Evolutionary conservation across 352 stramenopile genomes (phyloP).

Genomic region (Pythium brachiatum): DNA sequence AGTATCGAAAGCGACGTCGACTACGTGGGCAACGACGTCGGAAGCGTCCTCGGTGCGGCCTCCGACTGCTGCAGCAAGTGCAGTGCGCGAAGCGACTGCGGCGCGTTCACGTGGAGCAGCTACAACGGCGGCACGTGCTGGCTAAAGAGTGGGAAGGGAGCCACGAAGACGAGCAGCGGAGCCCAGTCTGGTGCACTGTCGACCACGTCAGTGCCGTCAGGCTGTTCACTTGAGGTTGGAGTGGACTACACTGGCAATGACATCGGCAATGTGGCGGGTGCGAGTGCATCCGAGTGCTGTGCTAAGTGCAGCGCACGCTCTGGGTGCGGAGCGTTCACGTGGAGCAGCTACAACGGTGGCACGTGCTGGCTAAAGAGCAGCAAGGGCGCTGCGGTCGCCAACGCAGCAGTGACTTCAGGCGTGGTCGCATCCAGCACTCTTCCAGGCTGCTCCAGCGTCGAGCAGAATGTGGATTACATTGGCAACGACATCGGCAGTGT

Average conservation of each 20-base stretch:
- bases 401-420: conserved; percentile 1
- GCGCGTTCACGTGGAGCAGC: conserved; percentile 37
- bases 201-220: no score
- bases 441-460: not conserved
- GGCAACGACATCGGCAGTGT: conserved; percentile 27
- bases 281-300: conserved; percentile 15
- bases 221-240: no score
- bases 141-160: conserved; percentile 39
- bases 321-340: conserved; percentile 29
- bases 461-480: conserved; percentile 24
- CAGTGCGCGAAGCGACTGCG: no score
- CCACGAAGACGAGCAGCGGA: no score
- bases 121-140: conserved; percentile 53
- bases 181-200: no score
- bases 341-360: conserved; percentile 48
- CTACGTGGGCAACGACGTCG: conserved; percentile 32
- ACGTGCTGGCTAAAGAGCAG: conserved; percentile 59
- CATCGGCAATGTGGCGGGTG: conserved; percentile 12
- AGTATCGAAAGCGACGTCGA: conserved; percentile 25
- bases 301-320: conserved; percentile 8
- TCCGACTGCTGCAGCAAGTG: not conserved
- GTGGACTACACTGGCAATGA: conserved; percentile 19
- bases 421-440: not conserved
- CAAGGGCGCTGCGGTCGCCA: not conserved
- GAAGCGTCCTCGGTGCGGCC: not conserved